Evolutionary conservation across 1,139 yeast species (phyloP).

Genomic region (Wickerhamomyces sp.): DNA sequence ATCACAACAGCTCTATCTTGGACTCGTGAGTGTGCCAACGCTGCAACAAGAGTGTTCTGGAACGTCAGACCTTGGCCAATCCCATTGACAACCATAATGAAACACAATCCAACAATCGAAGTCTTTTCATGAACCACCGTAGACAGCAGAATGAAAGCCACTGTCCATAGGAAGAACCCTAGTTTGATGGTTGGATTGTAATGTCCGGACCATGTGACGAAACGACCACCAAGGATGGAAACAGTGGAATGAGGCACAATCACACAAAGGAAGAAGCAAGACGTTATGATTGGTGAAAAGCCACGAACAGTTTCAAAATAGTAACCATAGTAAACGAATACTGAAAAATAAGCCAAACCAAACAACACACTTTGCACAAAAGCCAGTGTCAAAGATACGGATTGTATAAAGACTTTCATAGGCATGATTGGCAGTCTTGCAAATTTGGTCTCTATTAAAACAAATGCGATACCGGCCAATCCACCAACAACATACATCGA

Average conservation of each 20-base stretch:
- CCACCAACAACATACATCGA: conserved; percentile 42
- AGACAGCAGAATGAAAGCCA: conserved; percentile 33
- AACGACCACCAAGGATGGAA: conserved; percentile 38
- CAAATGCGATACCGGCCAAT: conserved; percentile 32
- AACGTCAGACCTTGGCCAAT: conserved; percentile 46
- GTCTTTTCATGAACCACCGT: conserved; percentile 29
- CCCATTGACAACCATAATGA: conserved; percentile 38
- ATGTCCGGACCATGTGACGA: conserved; percentile 37
- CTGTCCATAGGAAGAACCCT: conserved; percentile 40
- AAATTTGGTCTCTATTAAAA: conserved; percentile 42
- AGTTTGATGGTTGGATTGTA: conserved; percentile 35
- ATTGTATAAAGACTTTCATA: conserved; percentile 30
- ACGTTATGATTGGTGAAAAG: conserved; percentile 31
- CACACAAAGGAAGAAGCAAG: conserved; percentile 37
- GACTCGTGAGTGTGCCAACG: conserved; percentile 43
- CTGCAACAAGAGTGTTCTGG: conserved; percentile 51
- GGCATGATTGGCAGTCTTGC: conserved; percentile 55
- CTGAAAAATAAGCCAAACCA: conserved; percentile 43
- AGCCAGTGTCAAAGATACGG: conserved; percentile 34
- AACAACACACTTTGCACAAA: conserved; percentile 40
- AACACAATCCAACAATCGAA: conserved; percentile 29
- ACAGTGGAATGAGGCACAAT: conserved; percentile 36
- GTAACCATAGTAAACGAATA: conserved; percentile 43
- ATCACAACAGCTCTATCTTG: conserved; percentile 51
- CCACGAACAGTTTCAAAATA: conserved; percentile 45